Evolutionary conservation across 805 yeast species (phyloP).

Genomic region (Monosporozyma servazzii): DNA sequence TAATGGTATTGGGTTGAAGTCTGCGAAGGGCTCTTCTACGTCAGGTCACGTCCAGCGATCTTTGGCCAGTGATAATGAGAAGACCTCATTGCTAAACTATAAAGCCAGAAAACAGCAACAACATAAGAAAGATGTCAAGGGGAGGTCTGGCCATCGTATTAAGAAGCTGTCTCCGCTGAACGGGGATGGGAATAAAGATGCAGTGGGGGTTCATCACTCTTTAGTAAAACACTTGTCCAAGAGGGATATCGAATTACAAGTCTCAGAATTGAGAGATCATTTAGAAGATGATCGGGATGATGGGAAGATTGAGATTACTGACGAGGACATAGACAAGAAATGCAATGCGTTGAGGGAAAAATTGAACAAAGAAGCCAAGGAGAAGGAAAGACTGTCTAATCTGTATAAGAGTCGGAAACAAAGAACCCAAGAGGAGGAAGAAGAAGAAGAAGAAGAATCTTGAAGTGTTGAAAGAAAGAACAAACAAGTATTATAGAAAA

Average conservation of each 20-base stretch:
- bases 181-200: background rate
- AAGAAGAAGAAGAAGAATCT: background rate
- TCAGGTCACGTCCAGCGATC: constrained; percentile 29
- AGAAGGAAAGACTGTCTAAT: constrained; percentile 7
- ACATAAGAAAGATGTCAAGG: background rate
- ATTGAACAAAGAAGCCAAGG: constrained; percentile 7
- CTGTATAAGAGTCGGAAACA: constrained; percentile 9
- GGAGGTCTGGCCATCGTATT: background rate
- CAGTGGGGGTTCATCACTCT: background rate
- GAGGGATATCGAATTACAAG: constrained; percentile 23
- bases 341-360: constrained; percentile 15
- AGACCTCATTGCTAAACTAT: constrained; percentile 3
- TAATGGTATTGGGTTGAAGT: constrained; percentile 20
- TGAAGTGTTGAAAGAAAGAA: too few species aligned
- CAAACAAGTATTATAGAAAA: background rate
- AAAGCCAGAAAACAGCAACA: background rate
- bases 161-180: background rate
- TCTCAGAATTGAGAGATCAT: constrained; percentile 21
- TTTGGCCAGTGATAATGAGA: constrained; percentile 13
- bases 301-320: constrained; percentile 8
- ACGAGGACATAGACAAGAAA: constrained; percentile 13
- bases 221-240: constrained; percentile 11
- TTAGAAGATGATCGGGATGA: constrained; percentile 19
- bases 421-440: background rate
- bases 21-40: constrained; percentile 29